Base-by-base conservation (phyloP, 257 asterid species). In the Striga asiatica region DNA sequence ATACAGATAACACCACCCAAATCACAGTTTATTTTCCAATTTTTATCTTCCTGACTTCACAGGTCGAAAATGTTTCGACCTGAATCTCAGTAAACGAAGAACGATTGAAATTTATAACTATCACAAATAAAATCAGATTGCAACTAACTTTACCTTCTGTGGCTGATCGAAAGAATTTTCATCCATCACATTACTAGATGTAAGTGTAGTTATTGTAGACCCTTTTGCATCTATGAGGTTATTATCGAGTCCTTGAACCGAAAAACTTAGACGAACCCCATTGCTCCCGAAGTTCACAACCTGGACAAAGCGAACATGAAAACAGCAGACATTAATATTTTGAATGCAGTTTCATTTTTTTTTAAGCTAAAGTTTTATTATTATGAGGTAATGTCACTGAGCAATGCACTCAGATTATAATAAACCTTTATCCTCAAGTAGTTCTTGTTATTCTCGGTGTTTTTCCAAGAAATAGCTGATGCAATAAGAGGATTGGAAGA, bases 121-220 rank as follows among this genome's bases (percentile, higher is more conserved):
- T 1, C 1, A 10, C 31, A 28, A 32, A 31, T 53, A 29, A 10
- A 53, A 37, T 7, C 4, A 48, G 54, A 49, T 25, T 1, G 47
- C 43, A 5, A 32, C 50, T 1, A n/a, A n/a, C n/a, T n/a, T n/a
- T 70, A 82, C 97, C 89, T 81, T 89, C 7, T 42, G 74, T 22
- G 89, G 94, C 46, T 77, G 51, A 21, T n/a, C 60, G 73, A 89
- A 89, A 56, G 91, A 76, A 66, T 89, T 89, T 71, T 86, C 98
- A 65, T 79, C 96, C 84, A 56, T 75, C 71, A 65, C 71, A 42
- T 67, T 81, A 6, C 19, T 54, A 22, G 98, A 83, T 43, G 88
- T 78, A 38, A 89, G 66, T 29, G 75, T 60, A 18, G 86, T 78
- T 56, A 71, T 64, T 23, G 74, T 64, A 34, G 81, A 79, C n/a